Evolutionary conservation across 2,329 filamentous ascomycete species (phyloP).

Genomic region (Seiridium unicorne): DNA sequence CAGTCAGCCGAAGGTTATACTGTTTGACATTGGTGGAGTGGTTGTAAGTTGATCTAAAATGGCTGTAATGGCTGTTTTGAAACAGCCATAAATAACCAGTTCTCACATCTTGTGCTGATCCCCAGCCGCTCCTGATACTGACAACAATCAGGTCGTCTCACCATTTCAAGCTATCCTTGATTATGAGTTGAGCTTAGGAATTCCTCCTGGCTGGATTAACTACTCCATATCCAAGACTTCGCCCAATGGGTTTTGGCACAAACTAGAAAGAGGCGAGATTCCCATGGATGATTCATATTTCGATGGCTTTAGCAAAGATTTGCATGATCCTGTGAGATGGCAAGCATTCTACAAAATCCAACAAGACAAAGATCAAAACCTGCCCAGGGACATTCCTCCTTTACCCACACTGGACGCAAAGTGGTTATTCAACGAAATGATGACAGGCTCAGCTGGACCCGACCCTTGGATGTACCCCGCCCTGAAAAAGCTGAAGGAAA

Average conservation of each 20-base stretch:
- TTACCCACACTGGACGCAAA: conserved; percentile 75
- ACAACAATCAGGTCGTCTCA: conserved; percentile 67
- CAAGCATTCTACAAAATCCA: conserved; percentile 55
- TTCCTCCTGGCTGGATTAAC: conserved; percentile 90
- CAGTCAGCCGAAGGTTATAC: conserved; percentile 66
- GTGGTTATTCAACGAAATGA: conserved; percentile 88
- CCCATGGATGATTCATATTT: conserved; percentile 75
- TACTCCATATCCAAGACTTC: conserved; percentile 78
- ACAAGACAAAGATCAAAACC: conserved; percentile 37
- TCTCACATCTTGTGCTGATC: too few relatives aligned
- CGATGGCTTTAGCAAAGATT: conserved; percentile 69
- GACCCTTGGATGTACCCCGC: conserved; percentile 92
- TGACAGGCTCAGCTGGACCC: conserved; percentile 65
- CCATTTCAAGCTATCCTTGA: conserved; percentile 92
- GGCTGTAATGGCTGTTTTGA: not conserved
- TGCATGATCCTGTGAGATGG: conserved; percentile 69
- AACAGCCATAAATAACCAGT: not conserved
- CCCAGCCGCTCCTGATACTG: not conserved
- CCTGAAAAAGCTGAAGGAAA: conserved; percentile 64
- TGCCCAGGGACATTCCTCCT: conserved; percentile 49
- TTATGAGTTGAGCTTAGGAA: conserved; percentile 74
- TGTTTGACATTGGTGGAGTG: conserved; percentile 97
- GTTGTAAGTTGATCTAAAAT: conserved; percentile 65
- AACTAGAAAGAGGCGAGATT: conserved; percentile 81
- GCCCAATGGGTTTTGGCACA: conserved; percentile 83